Evolutionary conservation across 306 rosid species (phyloP), one percentile per base, ranked within the genome.

Genomic region (Citrullus amarus): DNA sequence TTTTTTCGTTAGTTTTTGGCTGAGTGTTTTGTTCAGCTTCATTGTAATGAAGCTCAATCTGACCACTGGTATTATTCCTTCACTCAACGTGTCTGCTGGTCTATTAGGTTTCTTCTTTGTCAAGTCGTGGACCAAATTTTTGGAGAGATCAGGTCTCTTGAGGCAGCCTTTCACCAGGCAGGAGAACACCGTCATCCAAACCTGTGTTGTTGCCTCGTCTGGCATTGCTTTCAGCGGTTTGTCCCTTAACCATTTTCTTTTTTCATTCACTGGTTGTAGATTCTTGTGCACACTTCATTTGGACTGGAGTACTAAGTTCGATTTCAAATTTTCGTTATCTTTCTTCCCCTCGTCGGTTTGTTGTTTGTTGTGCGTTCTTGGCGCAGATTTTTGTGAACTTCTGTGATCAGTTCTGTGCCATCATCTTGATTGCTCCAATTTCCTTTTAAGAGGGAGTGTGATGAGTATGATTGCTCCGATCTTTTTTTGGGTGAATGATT

Each of bases 101-200:
- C 79, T 86, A 4, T 51, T 82, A 68, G 86, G 89, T 4, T 86
- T 84, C 80, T 84, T 86, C 84, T 86, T 86, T 51, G 86, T 86
- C 7, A 82, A 65, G 39, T 76, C 82, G 6, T 86, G 89, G 89
- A 86, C 87, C 54, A 81, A 86, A 58, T 6, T 80, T 4, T 76
- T 84, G 34, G 48, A 44, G 13, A 73, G 76, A 0, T 20, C 86
- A 0, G 89, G 87, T 0, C 15, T 79, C n/a, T 30, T 84, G 77
- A 72, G 53, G 51, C 84, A 81, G 77, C 87, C 87, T 28, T 86
- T 86, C 56, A 86, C 89, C 1, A 77, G 87, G 72, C 87, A 86
- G 75, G 89, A 86, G 55, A 86, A 86, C 74, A 86, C 89, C 7
- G 87, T 86, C 55, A 84, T 86, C 76, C 89, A 86, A 78, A 86